phyloP scores from a whole-genome alignment of 2,329 filamentous ascomycete genomes.

The Magnaporthiopsis poae region DNA sequence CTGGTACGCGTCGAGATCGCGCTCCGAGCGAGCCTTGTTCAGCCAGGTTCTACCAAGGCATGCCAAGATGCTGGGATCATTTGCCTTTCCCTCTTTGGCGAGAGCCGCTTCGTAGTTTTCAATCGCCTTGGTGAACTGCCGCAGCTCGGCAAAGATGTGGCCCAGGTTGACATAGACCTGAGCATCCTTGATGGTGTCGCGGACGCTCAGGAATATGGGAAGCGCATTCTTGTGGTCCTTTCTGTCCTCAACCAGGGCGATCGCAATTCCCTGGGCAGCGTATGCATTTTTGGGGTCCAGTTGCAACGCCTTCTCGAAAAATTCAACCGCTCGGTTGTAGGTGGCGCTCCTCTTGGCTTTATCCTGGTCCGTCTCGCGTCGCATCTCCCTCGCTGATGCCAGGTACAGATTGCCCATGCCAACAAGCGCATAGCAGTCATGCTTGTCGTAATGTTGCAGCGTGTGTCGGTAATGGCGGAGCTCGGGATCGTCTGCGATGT shows the following conservation, averaged over 20 bases:
- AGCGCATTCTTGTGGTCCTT: constrained; percentile 77
- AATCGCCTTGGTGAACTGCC: constrained; percentile 82
- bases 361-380: constrained; percentile 76
- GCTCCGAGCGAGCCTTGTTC: constrained; percentile 59
- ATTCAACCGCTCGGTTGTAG: constrained; percentile 89
- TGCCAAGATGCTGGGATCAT: constrained; percentile 69
- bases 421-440: constrained; percentile 90
- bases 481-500: constrained; percentile 81
- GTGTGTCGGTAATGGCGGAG: constrained; percentile 95
- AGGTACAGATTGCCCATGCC: constrained; percentile 95
- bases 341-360: constrained; percentile 80
- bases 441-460: constrained; percentile 86
- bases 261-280: constrained; percentile 89
- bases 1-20: constrained; percentile 47
- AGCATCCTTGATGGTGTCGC: constrained; percentile 79
- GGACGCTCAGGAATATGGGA: constrained; percentile 79
- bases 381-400: constrained; percentile 83
- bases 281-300: constrained; percentile 93
- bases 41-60: constrained; percentile 85
- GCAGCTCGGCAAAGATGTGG: constrained; percentile 81
- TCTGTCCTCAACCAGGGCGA: constrained; percentile 86
- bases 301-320: constrained; percentile 93
- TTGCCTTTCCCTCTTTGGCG: constrained; percentile 61
- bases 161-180: constrained; percentile 88
- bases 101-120: constrained; percentile 88